These are phyloP conservation scores for Mucor irregularis DNA, from an alignment of 371 early-diverging fungal species.

Conservation along the genomic window DNA sequence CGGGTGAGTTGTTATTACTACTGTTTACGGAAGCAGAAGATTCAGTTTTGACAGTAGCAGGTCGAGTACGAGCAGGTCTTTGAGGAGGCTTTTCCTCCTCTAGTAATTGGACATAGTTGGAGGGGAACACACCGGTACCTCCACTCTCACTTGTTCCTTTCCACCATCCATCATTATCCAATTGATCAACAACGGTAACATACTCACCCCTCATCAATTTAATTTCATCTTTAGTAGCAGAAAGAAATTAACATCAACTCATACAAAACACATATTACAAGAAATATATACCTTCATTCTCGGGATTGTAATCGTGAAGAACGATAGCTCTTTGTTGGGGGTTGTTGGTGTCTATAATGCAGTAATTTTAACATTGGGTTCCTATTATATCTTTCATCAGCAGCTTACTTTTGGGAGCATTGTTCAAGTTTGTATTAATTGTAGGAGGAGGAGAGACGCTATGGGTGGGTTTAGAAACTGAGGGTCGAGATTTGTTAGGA, in stretches of 20 bases:
- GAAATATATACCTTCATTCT: constrained; percentile 50
- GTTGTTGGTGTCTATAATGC: constrained; percentile 6
- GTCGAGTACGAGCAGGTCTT: constrained; percentile 37
- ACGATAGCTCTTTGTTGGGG: constrained; percentile 50
- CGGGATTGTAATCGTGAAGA: constrained; percentile 46
- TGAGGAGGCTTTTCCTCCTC: constrained; percentile 40
- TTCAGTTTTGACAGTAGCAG: constrained; percentile 45
- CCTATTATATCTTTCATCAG: background rate
- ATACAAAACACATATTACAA: background rate
- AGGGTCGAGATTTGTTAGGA: constrained; percentile 6
- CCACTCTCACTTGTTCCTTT: constrained; percentile 57
- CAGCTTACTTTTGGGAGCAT: background rate
- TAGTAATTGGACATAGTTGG: constrained; percentile 59
- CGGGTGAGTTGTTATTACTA: background rate
- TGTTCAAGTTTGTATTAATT: background rate
- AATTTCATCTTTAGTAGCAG: constrained; percentile 49
- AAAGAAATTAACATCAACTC: background rate
- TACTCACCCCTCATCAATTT: constrained; percentile 50
- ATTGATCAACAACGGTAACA: constrained; percentile 49
- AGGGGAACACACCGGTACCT: constrained; percentile 55
- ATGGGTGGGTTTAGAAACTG: background rate
- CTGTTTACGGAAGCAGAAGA: background rate
- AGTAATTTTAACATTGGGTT: background rate
- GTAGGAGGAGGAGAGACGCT: background rate
- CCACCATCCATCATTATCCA: constrained; percentile 65